Evolutionary conservation across 306 rosid species (phyloP), one percentile per base, ranked within the genome.

Genomic region (Notholithocarpus densiflorus): DNA sequence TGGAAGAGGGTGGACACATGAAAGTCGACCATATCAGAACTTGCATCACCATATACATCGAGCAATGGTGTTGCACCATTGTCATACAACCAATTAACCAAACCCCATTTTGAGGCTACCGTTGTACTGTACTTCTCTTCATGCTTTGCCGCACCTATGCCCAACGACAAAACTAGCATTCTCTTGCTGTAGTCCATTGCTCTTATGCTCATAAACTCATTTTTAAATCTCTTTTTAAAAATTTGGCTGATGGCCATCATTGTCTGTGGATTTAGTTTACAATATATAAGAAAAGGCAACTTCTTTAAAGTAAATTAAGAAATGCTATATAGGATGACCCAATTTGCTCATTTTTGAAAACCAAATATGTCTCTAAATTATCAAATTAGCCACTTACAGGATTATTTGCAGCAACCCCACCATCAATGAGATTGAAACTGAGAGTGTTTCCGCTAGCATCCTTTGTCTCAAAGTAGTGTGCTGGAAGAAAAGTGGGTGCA

Each of bases 321-420:
- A 14, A 62, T 10, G 19, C 52, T 45, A 10, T 45, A 45, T 45
- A 45, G 52, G 52, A 45, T 45, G 52, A 11, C 52, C 52, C 15
- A 45, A 45, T 45, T 45, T 45, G 52, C 52, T 45, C 2, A 45
- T 45, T 12, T 45, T 45, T 10, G 15, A 45, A 45, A 10, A 45
- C 52, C 52, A 62, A 62, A 66, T 34, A 45, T 66, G 72, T 8
- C 72, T 19, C 51, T 15, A 64, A 5, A 27, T 64, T 24, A 6
- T 1, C 32, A 10, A 57, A 37, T 5, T 26, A 72, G 6, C 21
- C 72, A 80, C 89, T 72, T 53, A 85, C 87, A 4, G 87, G 91
- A 73, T 88, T 88, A 65, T 85, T 88, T 45, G 83, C 89, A 3
- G 86, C 89, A 26, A 88, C 68, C 0, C 79, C 87, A 9, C 89